These are phyloP conservation scores for Xylaria palmicola DNA, from an alignment of 495 filamentous ascomycete species.

Conservation along the genomic window DNA sequence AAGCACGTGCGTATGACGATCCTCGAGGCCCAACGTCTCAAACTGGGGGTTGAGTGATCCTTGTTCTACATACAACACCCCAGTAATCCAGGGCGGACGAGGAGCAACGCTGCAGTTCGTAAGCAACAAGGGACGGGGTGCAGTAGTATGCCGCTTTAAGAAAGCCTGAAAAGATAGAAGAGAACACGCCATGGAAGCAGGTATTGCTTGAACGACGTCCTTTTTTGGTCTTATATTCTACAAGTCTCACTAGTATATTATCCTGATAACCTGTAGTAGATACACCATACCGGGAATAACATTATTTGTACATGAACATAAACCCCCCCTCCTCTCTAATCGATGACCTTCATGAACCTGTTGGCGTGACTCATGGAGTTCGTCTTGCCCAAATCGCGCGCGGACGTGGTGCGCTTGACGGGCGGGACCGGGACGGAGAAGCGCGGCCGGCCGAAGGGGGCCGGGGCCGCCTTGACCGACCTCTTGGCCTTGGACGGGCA, in stretches of 20 bases:
- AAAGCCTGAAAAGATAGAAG: too few relatives aligned
- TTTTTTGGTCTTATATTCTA: background rate
- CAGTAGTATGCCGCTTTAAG: too few relatives aligned
- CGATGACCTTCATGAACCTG: constrained; percentile 32
- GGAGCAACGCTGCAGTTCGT: too few relatives aligned
- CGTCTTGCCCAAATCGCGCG: constrained; percentile 21
- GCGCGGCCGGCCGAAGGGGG: constrained; percentile 26
- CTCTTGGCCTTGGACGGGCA: constrained; percentile 12
- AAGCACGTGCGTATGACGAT: background rate
- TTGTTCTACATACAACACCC: too few relatives aligned
- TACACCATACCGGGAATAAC: background rate
- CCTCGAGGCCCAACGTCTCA: background rate
- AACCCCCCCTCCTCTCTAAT: constrained; percentile 9
- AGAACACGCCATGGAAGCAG: too few relatives aligned
- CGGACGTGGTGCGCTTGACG: constrained; percentile 7
- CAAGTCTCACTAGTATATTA: background rate
- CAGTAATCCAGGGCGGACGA: too few relatives aligned
- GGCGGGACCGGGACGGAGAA: constrained; percentile 13
- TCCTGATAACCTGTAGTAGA: background rate
- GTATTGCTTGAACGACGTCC: background rate
- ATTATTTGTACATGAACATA: background rate
- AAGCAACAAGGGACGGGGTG: too few relatives aligned
- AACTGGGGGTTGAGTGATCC: too few relatives aligned
- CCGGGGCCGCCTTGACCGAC: constrained; percentile 14
- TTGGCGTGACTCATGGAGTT: constrained; percentile 21